Percentiles rank a stretch among this genome's conserved stretches.
These are phyloP conservation scores for Calonectria pteridis DNA, from an alignment of 2,329 filamentous ascomycete species.

Conservation along the genomic window DNA sequence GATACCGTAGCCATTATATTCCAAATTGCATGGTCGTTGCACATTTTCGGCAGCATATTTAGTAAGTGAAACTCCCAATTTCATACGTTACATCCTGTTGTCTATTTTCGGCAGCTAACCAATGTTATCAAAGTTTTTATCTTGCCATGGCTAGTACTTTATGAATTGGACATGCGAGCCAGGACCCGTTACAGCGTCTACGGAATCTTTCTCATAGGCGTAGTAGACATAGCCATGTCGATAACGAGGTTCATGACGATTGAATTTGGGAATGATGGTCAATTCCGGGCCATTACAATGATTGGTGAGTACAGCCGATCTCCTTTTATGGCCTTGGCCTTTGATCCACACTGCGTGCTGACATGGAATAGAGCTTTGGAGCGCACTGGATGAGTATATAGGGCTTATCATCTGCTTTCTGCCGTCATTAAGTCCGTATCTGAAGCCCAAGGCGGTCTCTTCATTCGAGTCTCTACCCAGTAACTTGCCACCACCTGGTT, in stretches of 20 bases:
- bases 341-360: background rate
- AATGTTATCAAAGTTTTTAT: background rate
- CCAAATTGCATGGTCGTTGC: background rate
- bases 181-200: background rate
- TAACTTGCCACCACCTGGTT: background rate
- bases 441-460: background rate
- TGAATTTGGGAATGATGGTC: background rate
- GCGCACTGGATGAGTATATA: background rate
- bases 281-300: background rate
- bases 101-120: background rate
- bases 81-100: rapidly evolving
- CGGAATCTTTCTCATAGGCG: background rate
- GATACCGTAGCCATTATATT: background rate
- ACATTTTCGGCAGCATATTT: background rate
- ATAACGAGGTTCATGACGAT: conserved; percentile 1
- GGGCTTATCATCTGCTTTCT: background rate
- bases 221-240: background rate
- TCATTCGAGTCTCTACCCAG: background rate
- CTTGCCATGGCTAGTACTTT: background rate
- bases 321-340: background rate
- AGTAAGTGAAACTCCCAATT: background rate
- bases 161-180: background rate
- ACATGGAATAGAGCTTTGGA: background rate
- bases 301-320: background rate
- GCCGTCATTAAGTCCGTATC: background rate